Evolutionary conservation across 306 rosid species (phyloP).

Genomic region (Elaeagnus macrophylla): DNA sequence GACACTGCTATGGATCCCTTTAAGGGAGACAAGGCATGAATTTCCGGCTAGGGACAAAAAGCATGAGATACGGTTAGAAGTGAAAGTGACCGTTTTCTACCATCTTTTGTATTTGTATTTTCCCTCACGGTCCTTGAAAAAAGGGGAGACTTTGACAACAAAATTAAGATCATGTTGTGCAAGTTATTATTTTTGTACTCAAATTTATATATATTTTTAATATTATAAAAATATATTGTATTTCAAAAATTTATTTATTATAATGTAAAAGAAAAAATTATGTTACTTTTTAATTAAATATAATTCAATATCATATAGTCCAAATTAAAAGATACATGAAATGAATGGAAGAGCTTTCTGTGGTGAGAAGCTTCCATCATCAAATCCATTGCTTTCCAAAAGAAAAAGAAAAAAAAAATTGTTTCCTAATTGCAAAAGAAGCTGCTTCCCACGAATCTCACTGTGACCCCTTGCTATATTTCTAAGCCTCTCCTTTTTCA

Average conservation of each 20-base stretch:
- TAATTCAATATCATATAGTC: too few species aligned
- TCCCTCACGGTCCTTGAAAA: constrained; percentile 24
- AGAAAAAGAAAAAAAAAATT: constrained; percentile 81
- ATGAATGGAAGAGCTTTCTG: constrained; percentile 24
- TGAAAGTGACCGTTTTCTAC: constrained; percentile 39
- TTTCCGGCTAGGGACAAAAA: constrained; percentile 76
- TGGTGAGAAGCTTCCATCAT: constrained; percentile 48
- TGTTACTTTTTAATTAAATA: too few species aligned
- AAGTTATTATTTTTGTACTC: too few species aligned
- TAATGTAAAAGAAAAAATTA: too few species aligned
- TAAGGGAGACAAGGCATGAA: constrained; percentile 75
- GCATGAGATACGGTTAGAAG: constrained; percentile 57
- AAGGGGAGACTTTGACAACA: constrained; percentile 26
- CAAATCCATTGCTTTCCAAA: constrained; percentile 70
- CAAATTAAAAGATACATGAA: constrained; percentile 39
- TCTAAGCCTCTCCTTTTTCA: constrained; percentile 52
- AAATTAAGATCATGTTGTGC: too few species aligned
- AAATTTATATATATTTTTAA: too few species aligned
- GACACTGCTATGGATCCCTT: constrained; percentile 52
- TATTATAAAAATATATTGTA: too few species aligned
- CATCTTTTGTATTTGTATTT: constrained; percentile 9
- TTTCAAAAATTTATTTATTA: too few species aligned
- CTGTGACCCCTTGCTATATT: constrained; percentile 35
- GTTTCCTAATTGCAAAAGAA: constrained; percentile 65
- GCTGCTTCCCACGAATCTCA: constrained; percentile 79